A percentile compares a stretch with the other conserved stretches of the same genome.
phyloP scores from a whole-genome alignment of 805 yeast genomes.

The Blastobotrys chiropterorum region DNA sequence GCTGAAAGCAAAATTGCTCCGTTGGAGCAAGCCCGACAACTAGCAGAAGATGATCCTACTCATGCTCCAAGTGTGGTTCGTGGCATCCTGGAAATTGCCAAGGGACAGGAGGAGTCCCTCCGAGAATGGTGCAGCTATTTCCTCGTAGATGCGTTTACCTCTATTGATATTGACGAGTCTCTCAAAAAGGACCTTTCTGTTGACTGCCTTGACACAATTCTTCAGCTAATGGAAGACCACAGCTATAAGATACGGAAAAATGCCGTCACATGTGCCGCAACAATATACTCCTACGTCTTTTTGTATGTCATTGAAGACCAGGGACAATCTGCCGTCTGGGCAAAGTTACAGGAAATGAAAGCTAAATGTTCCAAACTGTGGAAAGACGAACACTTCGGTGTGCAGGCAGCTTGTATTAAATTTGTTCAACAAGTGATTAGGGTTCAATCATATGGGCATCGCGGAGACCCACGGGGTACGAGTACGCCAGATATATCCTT shows the following conservation, averaged over 20 bases:
- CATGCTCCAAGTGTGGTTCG: conserved; percentile 33
- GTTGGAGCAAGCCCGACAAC: conserved; percentile 32
- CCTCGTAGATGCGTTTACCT: conserved; percentile 32
- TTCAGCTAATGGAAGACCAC: conserved; percentile 21
- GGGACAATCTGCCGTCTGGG: conserved; percentile 47
- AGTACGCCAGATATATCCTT: conserved; percentile 40
- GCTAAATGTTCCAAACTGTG: conserved; percentile 53
- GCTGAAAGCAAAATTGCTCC: conserved; percentile 29
- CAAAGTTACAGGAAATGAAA: conserved; percentile 49
- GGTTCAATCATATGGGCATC: conserved; percentile 43
- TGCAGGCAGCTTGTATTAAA: conserved; percentile 65
- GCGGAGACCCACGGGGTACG: conserved; percentile 27
- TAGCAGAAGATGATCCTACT: conserved; percentile 31
- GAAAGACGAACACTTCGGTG: conserved; percentile 41
- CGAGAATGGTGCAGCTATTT: conserved; percentile 34
- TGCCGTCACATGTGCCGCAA: conserved; percentile 36
- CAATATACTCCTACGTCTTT: conserved; percentile 42
- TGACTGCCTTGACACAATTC: conserved; percentile 26
- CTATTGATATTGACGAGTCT: conserved; percentile 20
- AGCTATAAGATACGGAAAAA: conserved; percentile 30
- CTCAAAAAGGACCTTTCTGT: conserved; percentile 24
- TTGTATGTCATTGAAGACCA: conserved; percentile 36
- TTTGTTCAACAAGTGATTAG: conserved; percentile 56
- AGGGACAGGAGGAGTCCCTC: conserved; percentile 27
- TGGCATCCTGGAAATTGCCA: conserved; percentile 33